Base-by-base conservation (phyloP, 2,329 filamentous ascomycete species). In the Colletotrichum cordylinicola region DNA sequence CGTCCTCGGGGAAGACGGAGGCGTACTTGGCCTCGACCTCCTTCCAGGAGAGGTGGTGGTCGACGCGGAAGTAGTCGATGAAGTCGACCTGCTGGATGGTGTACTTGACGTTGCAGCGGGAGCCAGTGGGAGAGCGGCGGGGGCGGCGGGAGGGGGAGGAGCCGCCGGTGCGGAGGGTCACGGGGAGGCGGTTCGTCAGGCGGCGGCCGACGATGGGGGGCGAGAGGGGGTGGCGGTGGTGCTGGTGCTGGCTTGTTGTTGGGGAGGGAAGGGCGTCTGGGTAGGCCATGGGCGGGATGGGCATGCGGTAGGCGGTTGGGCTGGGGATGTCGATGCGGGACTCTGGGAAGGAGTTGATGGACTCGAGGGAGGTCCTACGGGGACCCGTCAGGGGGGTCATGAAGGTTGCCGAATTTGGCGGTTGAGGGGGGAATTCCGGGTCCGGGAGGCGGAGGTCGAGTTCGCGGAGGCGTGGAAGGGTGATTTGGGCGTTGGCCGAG, bases 51-150 rank as follows among this genome's bases (percentile, higher is more conserved):
- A 77, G 76, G 58, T 77, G 72, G 37, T 77, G 72, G 69, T 78
- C 75, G 29, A 77, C 76, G 37, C 75, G 72, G 61, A 77, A 78
- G 72, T 78, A 78, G 52, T 77, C 75, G 55, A 78, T 77, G 24
- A 78, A 78, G 72, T 78, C 77, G 62, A 77, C 76, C 72, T 78
- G 77, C 62, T 78, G 75, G 48, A 77, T 78, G 29, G 77, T 78
- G 75, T 78, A 78, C 69, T 78, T 78, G 4, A 78, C 75, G 62
- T 78, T 78, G 72, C 77, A 78, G 16, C 77, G 77, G 52, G 72
- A 76, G 16, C 77, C 74, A 15, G 74, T 76, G 37, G 74, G 71
- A 21, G 74, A 75, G 24, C 74, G 70, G 60, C 77, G 72, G 10
- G 75, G 68, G 37, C 72, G 62, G 39, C 77, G 75, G 31, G 66